phyloP scores from a whole-genome alignment of 345 rosid species.

The Cardiospermum halicacabum region DNA sequence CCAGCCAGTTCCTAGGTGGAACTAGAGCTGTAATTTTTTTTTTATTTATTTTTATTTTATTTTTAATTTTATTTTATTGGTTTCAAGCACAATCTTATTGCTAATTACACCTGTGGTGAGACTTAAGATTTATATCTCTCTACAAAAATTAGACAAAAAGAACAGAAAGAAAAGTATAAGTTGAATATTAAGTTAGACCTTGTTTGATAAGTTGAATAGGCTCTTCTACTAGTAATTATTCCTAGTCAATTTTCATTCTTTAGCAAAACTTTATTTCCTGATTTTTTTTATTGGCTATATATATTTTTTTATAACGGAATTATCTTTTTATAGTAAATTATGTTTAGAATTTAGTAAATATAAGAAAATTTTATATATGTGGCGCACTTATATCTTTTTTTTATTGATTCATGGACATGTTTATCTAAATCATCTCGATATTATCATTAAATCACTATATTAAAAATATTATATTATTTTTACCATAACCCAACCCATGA shows the following conservation, averaged over 20 bases:
- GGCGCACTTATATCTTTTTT: neutral
- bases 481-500: neutral
- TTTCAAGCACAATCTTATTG: no score
- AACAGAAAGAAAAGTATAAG: neutral
- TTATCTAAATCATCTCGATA: neutral
- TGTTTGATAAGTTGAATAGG: slow-evolving; percentile 7
- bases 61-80: no score
- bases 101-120: no score
- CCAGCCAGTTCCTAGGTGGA: no score
- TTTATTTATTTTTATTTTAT: no score
- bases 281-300: neutral
- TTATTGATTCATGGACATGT: neutral
- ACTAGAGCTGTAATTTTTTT: no score
- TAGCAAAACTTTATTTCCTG: neutral
- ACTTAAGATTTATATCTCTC: no score
- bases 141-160: no score
- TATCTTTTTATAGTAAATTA: neutral
- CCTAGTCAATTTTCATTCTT: neutral
- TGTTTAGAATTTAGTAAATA: neutral
- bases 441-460: neutral
- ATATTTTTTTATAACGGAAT: neutral
- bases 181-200: no score
- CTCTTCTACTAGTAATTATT: neutral
- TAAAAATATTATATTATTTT: neutral
- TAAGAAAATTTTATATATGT: neutral